Evolutionary conservation across 2,329 filamentous ascomycete species (phyloP), one percentile per base, ranked within the genome.

Genomic region (Chaetomiaceae sp.): DNA sequence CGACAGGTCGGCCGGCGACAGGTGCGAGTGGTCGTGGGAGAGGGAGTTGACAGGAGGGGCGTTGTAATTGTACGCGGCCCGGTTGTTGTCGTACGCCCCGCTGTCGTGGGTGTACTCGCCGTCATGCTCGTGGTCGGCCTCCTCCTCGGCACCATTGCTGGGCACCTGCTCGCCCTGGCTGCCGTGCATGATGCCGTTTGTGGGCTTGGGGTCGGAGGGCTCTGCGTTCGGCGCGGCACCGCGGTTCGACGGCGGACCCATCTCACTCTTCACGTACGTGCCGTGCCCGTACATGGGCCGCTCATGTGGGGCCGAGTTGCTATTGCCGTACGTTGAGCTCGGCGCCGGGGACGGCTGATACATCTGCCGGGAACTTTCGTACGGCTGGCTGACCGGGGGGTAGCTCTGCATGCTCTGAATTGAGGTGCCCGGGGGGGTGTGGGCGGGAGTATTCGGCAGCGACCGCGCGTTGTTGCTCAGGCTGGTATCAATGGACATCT

Each of bases 391-490:
- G 56, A 69, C 77, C 53, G 75, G 70, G 42, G 82, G 84, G 64
- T 95, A 95, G 3, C 81, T 71, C 57, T 85, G 85, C 76, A 95
- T 88, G 60, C 78, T 83, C 57, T 88, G 85, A 52, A 94, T 75
- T 22, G 78, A 75, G 51, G 76, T 79, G 19, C 87, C 88, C 0
- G 91, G 91, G 11, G 91, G 90, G 0, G 91, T 95, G 6, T 88
- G 91, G 20, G 88, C 88, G 50, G 88, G 88, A n/a, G 88, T 94
- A 9, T 85, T 88, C 45, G 88, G 89, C 75, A 95, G 88, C 53
- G 88, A 94, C 58, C 88, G 84, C 50, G 85, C 73, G 66, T 84
- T 88, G 70, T 86, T 88, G 70, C 78, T 86, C 58, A 93, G 70
- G 49, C 80, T 77, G 20, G 86, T 88, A 58, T 95, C 88, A 59